Evolutionary conservation across 1,139 yeast species (phyloP).

Genomic region (Geotrichum bryndzae): DNA sequence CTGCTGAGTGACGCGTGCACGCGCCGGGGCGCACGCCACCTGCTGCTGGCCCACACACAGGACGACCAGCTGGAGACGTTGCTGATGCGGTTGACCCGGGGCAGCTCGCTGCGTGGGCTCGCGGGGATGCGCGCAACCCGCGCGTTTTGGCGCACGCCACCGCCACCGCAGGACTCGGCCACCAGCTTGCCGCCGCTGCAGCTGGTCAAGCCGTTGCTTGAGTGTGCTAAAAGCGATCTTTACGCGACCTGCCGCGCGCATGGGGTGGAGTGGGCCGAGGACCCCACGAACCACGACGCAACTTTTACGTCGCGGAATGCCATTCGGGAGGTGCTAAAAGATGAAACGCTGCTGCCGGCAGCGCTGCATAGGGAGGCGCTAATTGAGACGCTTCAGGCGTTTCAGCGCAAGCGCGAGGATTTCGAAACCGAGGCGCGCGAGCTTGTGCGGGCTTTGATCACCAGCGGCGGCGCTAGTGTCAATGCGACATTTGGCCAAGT

Average conservation of each 20-base stretch:
- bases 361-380: conserved; percentile 19
- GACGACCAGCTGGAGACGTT: conserved; percentile 74
- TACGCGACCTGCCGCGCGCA: conserved; percentile 42
- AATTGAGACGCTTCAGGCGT: not conserved
- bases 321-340: conserved; percentile 26
- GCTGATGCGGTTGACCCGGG: conserved; percentile 47
- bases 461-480: not conserved
- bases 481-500: conserved; percentile 1
- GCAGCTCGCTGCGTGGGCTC: conserved; percentile 58
- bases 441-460: not conserved
- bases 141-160: conserved; percentile 22
- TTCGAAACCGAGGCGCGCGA: conserved; percentile 5
- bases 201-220: conserved; percentile 50
- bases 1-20: conserved; percentile 40
- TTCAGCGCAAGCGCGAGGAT: conserved; percentile 4
- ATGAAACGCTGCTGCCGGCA: conserved; percentile 18
- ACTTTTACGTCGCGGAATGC: conserved; percentile 52
- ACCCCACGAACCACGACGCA: conserved; percentile 53
- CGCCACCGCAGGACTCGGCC: conserved; percentile 20
- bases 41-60: conserved; percentile 60
- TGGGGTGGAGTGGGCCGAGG: conserved; percentile 59
- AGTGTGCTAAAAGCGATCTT: conserved; percentile 42
- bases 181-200: conserved; percentile 13
- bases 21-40: conserved; percentile 25
- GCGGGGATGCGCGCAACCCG: conserved; percentile 35